These are phyloP conservation scores for Toxicodendron radicans DNA, from an alignment of 345 rosid species.

Conservation along the genomic window DNA sequence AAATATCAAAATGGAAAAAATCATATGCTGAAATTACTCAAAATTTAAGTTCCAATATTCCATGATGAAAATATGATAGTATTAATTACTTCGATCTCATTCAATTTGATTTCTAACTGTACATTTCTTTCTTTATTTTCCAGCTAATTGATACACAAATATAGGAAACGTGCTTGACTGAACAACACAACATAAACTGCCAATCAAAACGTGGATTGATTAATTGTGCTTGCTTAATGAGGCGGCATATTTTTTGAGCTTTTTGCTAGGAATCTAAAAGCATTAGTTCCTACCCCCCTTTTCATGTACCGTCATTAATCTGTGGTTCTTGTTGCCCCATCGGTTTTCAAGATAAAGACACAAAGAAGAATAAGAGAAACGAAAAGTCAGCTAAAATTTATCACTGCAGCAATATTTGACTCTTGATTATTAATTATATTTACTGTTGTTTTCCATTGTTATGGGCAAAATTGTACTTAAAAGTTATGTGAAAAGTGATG, in stretches of 20 bases:
- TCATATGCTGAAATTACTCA: no score
- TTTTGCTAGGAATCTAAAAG: neutral
- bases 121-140: neutral
- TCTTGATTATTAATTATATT: neutral
- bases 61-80: no score
- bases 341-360: slow-evolving; percentile 6
- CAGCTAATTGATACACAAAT: no score
- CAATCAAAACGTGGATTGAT: slow-evolving; percentile 20
- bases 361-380: neutral
- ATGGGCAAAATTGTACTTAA: no score
- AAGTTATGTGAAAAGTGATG: no score
- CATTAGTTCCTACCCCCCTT: neutral
- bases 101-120: no score
- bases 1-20: no score
- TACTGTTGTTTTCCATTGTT: no score
- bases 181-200: slow-evolving; percentile 5
- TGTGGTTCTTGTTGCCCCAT: slow-evolving; percentile 15
- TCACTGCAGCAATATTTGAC: slow-evolving; percentile 35
- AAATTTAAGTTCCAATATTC: no score
- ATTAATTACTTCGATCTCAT: no score
- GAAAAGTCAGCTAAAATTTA: slow-evolving; percentile 11
- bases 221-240: neutral
- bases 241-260: slow-evolving; percentile 26
- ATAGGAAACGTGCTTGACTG: slow-evolving; percentile 41
- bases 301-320: neutral